Conservation (phyloP, 2,329 filamentous ascomycete species). For the Aspergillus sp. region DNA sequence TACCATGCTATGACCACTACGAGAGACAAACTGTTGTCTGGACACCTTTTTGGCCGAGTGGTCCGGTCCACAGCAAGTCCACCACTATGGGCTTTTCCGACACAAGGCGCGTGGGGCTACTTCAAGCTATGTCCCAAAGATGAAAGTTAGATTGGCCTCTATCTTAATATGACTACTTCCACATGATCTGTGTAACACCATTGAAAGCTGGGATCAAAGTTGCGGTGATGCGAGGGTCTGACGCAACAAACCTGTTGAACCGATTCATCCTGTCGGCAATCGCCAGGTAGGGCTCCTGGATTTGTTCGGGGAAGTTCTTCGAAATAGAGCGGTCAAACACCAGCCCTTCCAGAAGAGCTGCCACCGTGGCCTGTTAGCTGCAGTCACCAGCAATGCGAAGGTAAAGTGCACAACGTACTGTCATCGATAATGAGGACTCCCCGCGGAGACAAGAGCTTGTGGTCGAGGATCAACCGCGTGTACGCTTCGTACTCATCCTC, state of each 20-base stretch:
- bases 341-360: not conserved
- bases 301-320: not conserved
- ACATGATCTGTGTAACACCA: not conserved
- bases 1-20: too few species aligned
- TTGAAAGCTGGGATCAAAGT: not conserved
- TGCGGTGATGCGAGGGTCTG: not conserved
- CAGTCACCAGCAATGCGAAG: not conserved
- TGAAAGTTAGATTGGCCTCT: too few species aligned
- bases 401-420: not conserved
- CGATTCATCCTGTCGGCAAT: not conserved
- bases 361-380: too few species aligned
- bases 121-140: too few species aligned
- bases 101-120: too few species aligned
- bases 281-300: not conserved
- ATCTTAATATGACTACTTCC: not conserved
- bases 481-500: not conserved
- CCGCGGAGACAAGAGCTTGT: not conserved
- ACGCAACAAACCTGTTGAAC: not conserved
- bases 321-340: not conserved
- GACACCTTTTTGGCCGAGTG: too few species aligned
- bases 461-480: not conserved
- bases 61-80: too few species aligned
- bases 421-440: slow-evolving; percentile 1
- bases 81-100: too few species aligned
- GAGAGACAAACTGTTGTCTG: too few species aligned